Evolutionary conservation across 2,329 filamentous ascomycete genomes (phyloP), one percentile per base, ranked within the genome.

Genomic region (Hymenoscyphus fraxineus): DNA sequence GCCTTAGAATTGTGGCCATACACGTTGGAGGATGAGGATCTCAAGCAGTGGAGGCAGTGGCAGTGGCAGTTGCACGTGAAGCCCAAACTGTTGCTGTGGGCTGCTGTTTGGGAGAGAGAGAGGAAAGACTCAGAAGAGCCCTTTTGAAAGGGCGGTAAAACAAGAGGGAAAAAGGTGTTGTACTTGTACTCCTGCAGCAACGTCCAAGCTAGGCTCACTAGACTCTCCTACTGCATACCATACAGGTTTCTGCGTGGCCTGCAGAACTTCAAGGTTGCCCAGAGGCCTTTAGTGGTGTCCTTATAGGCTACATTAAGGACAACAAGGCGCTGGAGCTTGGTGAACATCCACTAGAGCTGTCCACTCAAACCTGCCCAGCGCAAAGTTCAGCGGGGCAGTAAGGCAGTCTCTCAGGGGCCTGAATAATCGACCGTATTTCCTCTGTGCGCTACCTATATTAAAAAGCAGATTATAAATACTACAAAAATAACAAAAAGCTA

Each of bases 1-100:
- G 58, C 65, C 67, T 35, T 6, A 35, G 35, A 32, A 62, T 64
- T 67, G 67, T 63, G 67, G 67, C 67, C 65, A 65, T 66, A 16
- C 5, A 54, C 12, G 3, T 27, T 27, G 27, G 27, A 27, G 27
- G 27, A 27, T 27, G 27, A n/a, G n/a, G n/a, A 3, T 27, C 16
- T 13, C 16, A 1, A 51, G 44, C 16, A 35, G 15, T 12, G 35
- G 54, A 16, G 54, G 16, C 5, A 2, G 27, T 27, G 27, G 2
- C 27, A 27, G 27, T 27, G 27, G 27, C 27, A 27, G 27, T 27
- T 27, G 27, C 27, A 57, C 27, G 54, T 38, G 32, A 57, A 7
- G 16, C 27, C 31, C 27, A 35, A 9, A 35, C 4, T 6, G 7
- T 57, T 16, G 51, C 51, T 2, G 22, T 6, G 31, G n/a, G 9